Evolutionary conservation across 1,139 yeast genomes (phyloP), one percentile per base, ranked within the genome.

Genomic region (Debaryomycetaceae sp.): DNA sequence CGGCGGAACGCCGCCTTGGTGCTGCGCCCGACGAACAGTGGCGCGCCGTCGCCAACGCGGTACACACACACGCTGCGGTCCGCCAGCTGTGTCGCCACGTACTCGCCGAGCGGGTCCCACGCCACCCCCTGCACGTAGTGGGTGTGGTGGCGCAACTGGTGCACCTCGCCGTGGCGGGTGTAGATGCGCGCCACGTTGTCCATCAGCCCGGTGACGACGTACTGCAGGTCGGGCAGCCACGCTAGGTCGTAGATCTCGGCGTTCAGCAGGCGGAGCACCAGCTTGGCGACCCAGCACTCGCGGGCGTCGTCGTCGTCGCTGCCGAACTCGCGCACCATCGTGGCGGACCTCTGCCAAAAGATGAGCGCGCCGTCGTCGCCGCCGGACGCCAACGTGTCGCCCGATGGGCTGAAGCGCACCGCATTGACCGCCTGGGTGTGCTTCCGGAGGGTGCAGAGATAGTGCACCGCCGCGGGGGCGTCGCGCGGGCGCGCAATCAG

Each of bases 381-480:
- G 0, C 95, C 96, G 0, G 93, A 73, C 0, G 97, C 98, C 23
- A 91, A 59, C 8, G 71, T 42, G 23, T 70, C 66, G 1, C 93
- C 93, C 3, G 53, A 57, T 2, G 81, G 78, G 48, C 79, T 78
- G 51, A 88, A 91, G 32, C 96, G 65, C 4, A 86, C 96, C 20
- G 77, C 88, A 52, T 91, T 91, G 13, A 91, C 96, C 0, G 98
- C 96, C 53, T 88, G 96, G 2, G 93, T 83, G 51, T 93, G 98
- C 45, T 88, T 88, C 3, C 79, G 57, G 30, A 93, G 65, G 0
- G 96, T 85, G 14, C 93, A 73, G 21, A 88, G 61, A 59, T 76
- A 84, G 34, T 78, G 79, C 17, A 81, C 71, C 0, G 69, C 48
- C n/a, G 40, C 29, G 5, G 27, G 32, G 18, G 28, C 27, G 11